phyloP scores from a whole-genome alignment of 163 green algal species.

The Prototheca cutis region DNA sequence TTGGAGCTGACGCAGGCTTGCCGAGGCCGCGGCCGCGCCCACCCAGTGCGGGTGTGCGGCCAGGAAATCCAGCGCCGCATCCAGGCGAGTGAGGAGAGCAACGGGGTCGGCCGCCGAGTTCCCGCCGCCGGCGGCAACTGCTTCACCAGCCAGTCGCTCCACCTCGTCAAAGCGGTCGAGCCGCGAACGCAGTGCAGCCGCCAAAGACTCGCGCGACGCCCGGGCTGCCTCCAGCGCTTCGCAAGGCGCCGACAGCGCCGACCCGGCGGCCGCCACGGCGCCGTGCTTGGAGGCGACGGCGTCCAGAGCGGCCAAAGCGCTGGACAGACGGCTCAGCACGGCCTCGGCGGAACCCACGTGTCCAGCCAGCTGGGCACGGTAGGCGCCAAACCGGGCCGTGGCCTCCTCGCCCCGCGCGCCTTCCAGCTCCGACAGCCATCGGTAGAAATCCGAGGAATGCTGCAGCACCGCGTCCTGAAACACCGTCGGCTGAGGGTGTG shows the following conservation, averaged over 20 bases:
- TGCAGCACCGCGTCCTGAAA: constrained; percentile 56
- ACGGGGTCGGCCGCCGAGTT: constrained; percentile 46
- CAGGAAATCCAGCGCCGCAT: constrained; percentile 84
- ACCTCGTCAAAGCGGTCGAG: constrained; percentile 95
- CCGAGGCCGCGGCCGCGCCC: constrained; percentile 60
- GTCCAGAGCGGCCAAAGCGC: background rate
- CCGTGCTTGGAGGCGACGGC: constrained; percentile 36
- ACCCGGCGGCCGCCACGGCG: constrained; percentile 44
- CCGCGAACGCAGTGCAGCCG: constrained; percentile 69
- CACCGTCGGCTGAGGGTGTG: background rate
- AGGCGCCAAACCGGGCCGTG: constrained; percentile 77
- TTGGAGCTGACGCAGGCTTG: constrained; percentile 73
- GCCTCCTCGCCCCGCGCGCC: constrained; percentile 59
- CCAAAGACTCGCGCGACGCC: constrained; percentile 63
- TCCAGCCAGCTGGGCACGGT: constrained; percentile 52
- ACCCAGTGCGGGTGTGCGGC: constrained; percentile 75
- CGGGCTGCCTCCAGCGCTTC: constrained; percentile 62
- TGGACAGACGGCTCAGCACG: constrained; percentile 33
- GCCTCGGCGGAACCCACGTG: constrained; percentile 47
- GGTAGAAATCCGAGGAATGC: constrained; percentile 78
- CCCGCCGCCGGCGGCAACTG: constrained; percentile 17
- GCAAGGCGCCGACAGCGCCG: constrained; percentile 45
- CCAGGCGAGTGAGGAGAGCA: constrained; percentile 73
- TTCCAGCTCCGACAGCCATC: constrained; percentile 82
- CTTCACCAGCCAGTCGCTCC: constrained; percentile 52